phyloP scores from a whole-genome alignment of 75 land plant species.

The Isoetes taiwanensis region DNA sequence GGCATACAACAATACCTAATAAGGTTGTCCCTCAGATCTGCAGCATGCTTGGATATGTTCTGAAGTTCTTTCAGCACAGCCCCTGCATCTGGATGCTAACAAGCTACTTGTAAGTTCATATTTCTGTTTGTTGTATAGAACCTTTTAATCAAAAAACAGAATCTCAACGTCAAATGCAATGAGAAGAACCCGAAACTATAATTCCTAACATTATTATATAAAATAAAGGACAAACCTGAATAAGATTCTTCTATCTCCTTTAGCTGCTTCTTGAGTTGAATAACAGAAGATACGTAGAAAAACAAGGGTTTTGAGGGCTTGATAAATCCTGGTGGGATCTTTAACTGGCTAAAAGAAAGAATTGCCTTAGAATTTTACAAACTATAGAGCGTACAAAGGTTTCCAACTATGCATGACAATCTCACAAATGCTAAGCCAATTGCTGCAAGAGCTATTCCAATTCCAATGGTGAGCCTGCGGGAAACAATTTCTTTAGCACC shows the following conservation, averaged over 20 bases:
- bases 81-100: slow-evolving; percentile 21
- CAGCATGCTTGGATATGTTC: slow-evolving; percentile 10
- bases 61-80: slow-evolving; percentile 16
- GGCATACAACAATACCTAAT: slow-evolving; percentile 19
- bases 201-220: background rate
- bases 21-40: slow-evolving; percentile 22
- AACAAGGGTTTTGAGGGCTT: slow-evolving; percentile 36
- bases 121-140: background rate
- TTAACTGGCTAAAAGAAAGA: slow-evolving; percentile 19
- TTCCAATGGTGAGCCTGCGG: slow-evolving; percentile 26
- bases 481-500: slow-evolving; percentile 17
- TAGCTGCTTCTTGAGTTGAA: slow-evolving; percentile 30
- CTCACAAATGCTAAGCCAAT: slow-evolving; percentile 29
- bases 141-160: slow-evolving; percentile 5
- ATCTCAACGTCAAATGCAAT: no score
- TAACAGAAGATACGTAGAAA: slow-evolving; percentile 21
- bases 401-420: no score
- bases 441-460: slow-evolving; percentile 23
- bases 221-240: slow-evolving; percentile 13
- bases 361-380: background rate
- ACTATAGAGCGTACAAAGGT: background rate
- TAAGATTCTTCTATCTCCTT: slow-evolving; percentile 24
- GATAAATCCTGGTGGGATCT: slow-evolving; percentile 24
- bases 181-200: no score
- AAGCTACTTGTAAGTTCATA: background rate